Percentiles rank a stretch among this genome's conserved stretches.
Evolutionary conservation across 1,284 basidiomycete genomes (phyloP).

Genomic region (Athelia psychrophila): DNA sequence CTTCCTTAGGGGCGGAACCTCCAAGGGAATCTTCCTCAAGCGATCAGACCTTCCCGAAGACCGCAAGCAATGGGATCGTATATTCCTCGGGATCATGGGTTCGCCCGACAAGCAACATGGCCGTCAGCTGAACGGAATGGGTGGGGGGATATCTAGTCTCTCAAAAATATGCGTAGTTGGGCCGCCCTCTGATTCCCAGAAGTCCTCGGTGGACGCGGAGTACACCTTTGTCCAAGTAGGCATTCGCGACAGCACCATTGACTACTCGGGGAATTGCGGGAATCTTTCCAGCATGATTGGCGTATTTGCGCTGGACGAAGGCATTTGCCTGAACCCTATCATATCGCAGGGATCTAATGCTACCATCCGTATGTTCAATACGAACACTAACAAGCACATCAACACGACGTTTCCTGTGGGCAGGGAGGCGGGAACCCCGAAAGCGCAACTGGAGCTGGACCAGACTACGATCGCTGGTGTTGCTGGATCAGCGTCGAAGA

Average conservation of each 20-base stretch:
- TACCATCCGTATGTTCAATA: constrained; percentile 60
- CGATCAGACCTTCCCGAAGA: constrained; percentile 48
- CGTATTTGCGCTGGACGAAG: constrained; percentile 62
- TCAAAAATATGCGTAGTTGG: constrained; percentile 78
- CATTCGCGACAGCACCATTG: constrained; percentile 54
- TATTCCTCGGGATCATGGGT: constrained; percentile 80
- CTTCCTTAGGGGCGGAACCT: constrained; percentile 75
- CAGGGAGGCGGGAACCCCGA: constrained; percentile 16
- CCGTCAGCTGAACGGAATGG: constrained; percentile 82
- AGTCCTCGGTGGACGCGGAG: constrained; percentile 49
- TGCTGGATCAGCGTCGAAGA: constrained; percentile 58
- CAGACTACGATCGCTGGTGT: constrained; percentile 66
- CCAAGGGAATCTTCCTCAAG: constrained; percentile 73
- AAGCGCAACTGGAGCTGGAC: constrained; percentile 45
- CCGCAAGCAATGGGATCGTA: constrained; percentile 48
- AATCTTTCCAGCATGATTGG: constrained; percentile 69
- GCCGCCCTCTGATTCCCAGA: constrained; percentile 36
- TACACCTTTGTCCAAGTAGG: constrained; percentile 66
- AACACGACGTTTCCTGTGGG: constrained; percentile 63
- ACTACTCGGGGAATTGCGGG: constrained; percentile 69
- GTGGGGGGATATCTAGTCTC: constrained; percentile 77
- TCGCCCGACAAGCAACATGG: constrained; percentile 74
- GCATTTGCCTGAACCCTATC: constrained; percentile 37
- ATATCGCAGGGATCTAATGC: constrained; percentile 15
- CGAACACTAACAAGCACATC: constrained; percentile 66